Base-by-base conservation (phyloP, 1,284 basidiomycete species). In the Naganishia liquefaciens region DNA sequence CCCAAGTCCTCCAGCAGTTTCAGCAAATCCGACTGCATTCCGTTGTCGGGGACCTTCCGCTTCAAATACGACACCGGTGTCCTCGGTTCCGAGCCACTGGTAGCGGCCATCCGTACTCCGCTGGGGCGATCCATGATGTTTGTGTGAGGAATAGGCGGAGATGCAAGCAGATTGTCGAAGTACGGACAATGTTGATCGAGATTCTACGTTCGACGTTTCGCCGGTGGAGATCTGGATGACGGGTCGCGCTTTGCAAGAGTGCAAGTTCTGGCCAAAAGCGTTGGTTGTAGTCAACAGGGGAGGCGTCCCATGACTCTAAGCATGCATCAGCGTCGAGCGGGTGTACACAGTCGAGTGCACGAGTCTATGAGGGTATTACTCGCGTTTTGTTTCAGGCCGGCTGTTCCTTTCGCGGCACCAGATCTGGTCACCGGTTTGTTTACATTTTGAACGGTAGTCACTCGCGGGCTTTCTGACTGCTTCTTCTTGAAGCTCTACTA, bases 1-100 rank as follows among this genome's bases (percentile, higher is more conserved):
- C 57, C 57, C 7, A 60, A 37, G 39, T 60, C 57, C 57, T 62
- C 60, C 25, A 62, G 49, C 17, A 52, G 37, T n/a, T 52, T 62
- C 17, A 62, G 40, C 17, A 54, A n/a, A 62, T 62, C 51, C 39
- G 49, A 54, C 28, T 54, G 60, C 6, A 52, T 43, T n/a, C 60
- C 60, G 43, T 28, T 44, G 7, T 52, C 49, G 28, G 51, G 23
- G 15, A 25, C 60, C 28, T 51, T 51, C n/a, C 51, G 60, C 19
- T 62, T 62, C 25, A 50, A 9, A 27, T 60, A 23, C 21, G 57
- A 60, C 10, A 60, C 39, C 11, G 57, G 57, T 49, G 57, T 60
- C 37, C 46, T 49, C 19, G 57, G 57, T 9, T 33, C 47, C 15
- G 44, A 58, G 30, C 33, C 39, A 27, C 49, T 50, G 33, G 27